Evolutionary conservation across 768 basidiomycete genomes (phyloP), one percentile per base, ranked within the genome.

Genomic region (Amanita pseudoporphyria): DNA sequence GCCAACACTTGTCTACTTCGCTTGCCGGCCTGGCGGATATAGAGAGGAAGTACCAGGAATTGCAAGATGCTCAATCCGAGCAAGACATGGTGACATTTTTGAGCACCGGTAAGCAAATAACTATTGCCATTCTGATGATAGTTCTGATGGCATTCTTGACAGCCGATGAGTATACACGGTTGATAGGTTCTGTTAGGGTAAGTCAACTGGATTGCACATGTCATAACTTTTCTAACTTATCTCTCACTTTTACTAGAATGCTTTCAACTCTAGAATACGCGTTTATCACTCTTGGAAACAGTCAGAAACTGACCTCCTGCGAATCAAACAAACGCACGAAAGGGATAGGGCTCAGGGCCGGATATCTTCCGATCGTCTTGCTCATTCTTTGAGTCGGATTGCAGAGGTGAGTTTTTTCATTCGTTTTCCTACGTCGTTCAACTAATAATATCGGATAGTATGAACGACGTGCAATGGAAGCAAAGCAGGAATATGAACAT

Each of bases 111-210:
- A 55, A 44, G 56, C 33, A 45, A 24, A 41, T 19, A 13, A 16
- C 40, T 28, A 49, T 16, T 39, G 21, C 13, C 10, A 9, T 24
- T 33, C 38, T 22, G 18, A 47, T 22, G 16, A 10, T 51, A 50
- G 14, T 22, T 13, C 42, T 24, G 45, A 33, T 44, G 45, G 14
- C 28, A 21, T 18, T 53, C 26, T 13, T 9, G 19, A 7, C 49
- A 69, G 89, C 81, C 41, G 95, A 98, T 59, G 93, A 96, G 64
- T 98, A 98, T 61, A 79, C 91, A n/a, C 75, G 95, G 45, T 72
- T 97, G 46, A 87, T 95, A 53, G 81, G 78, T 57, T 89, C 87
- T 50, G 91, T 94, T 46, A 75, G 89, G 53, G 89, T 89, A 62
- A 47, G 87, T 70, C 13, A 44, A 35, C 5, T 38, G 19, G 3